Base-by-base conservation (phyloP, 495 filamentous ascomycete genomes). In the Sabuloglossum arenarium region DNA sequence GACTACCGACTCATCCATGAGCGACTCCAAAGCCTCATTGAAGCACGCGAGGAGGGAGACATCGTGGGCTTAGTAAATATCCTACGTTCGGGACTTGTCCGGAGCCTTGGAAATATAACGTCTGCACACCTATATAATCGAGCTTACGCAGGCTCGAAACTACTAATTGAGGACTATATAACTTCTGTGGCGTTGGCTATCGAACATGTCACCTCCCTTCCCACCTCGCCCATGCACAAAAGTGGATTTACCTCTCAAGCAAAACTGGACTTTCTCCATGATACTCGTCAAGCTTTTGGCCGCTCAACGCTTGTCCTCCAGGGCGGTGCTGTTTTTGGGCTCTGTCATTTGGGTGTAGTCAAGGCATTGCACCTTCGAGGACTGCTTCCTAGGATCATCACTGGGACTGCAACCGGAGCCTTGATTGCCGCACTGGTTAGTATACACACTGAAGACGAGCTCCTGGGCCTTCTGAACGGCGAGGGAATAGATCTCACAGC, bases 21-120 rank as follows among this genome's bases (percentile, higher is more conserved):
- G 57, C 80, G 89, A 39, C 68, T 89, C 28, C 76, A 80, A 61
- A 76, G 79, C 27, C 76, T 94, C 58, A 74, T 82, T 58, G 75
- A 74, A 39, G 84, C 86, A 0, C 81, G 83, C n/a, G 81, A 88
- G 59, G 74, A 79, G 21, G 79, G 81, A 56, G 85, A 95, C 63
- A 75, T 90, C 31, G 68, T 86, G 42, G 75, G 76, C 16, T 70
- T 96, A 1, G 79, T 85, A 27, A 86, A 86, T 60, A 74, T 93
- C 5, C 75, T 95, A 28, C 84, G 87, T 6, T 87, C 84, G 6
- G 88, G 90, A 6, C 76, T 95, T 5, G 84, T 97, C 45, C 80
- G 90, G 27, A 96, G 95, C 61, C 73, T 95, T 9, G 89, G 87
- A 32, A 91, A 95, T 61, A 95, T 97, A 57, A 85, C 86, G 0